These are phyloP conservation scores for Adansonia rubrostipa DNA, from an alignment of 441 rosid genomes.

Conservation along the genomic window DNA sequence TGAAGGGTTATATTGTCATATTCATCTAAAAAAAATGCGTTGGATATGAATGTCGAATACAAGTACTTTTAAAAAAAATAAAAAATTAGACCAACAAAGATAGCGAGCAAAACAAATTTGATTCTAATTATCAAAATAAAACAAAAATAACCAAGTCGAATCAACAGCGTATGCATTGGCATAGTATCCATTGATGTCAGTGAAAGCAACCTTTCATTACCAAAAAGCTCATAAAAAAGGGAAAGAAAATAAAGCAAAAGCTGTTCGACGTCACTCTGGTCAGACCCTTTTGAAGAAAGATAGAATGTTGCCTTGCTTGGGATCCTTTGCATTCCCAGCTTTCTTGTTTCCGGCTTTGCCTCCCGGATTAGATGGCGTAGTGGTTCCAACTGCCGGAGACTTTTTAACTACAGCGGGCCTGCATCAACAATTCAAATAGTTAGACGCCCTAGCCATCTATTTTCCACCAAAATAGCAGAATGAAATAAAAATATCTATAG, in stretches of 20 bases:
- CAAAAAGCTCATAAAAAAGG: not conserved
- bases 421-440: constrained; percentile 33
- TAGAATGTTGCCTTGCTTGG: constrained; percentile 88
- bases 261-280: constrained; percentile 25
- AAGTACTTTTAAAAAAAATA: no score
- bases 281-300: constrained; percentile 79
- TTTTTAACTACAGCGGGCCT: constrained; percentile 67
- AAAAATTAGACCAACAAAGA: not conserved
- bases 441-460: not conserved
- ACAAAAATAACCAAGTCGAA: not conserved
- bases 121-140: not conserved
- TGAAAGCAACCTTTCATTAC: not conserved
- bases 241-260: not conserved
- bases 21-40: no score
- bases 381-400: constrained; percentile 56
- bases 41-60: no score
- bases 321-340: constrained; percentile 65
- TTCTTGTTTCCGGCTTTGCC: constrained; percentile 74
- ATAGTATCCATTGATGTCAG: not conserved
- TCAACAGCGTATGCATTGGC: not conserved
- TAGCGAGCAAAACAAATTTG: not conserved
- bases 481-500: not conserved
- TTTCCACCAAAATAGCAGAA: not conserved
- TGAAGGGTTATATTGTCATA: no score
- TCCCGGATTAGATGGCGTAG: constrained; percentile 47